phyloP scores from a whole-genome alignment of 495 filamentous ascomycete genomes.

The Podospora tetraspora region DNA sequence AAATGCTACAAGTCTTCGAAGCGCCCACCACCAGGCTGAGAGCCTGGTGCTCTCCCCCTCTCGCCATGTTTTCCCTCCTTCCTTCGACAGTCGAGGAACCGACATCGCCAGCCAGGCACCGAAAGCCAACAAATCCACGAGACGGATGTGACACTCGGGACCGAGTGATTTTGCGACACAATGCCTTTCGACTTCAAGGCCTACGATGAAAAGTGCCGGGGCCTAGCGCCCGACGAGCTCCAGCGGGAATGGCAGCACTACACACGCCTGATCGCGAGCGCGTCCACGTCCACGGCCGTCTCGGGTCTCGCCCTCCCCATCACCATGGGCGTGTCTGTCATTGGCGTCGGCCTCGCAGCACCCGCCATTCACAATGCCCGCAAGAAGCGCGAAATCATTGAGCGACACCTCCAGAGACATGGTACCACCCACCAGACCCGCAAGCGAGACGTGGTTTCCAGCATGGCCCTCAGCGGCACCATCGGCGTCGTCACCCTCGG shows the following conservation, averaged over 20 bases:
- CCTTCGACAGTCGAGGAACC: not conserved
- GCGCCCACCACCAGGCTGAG: not conserved
- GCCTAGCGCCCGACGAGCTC: constrained; percentile 22
- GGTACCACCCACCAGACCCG: constrained; percentile 25
- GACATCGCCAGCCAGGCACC: not conserved
- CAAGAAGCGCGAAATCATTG: constrained; percentile 33
- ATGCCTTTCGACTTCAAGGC: constrained; percentile 31
- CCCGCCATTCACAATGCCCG: constrained; percentile 32
- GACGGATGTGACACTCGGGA: not conserved
- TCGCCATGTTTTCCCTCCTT: not conserved
- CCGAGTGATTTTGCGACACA: not conserved
- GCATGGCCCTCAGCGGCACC: constrained; percentile 26
- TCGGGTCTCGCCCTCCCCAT: constrained; percentile 25
- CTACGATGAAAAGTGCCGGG: constrained; percentile 28
- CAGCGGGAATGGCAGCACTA: constrained; percentile 32
- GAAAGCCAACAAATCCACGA: too few relatives aligned
- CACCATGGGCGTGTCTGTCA: constrained; percentile 26
- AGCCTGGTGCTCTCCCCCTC: not conserved
- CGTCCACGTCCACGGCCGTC: constrained; percentile 28
- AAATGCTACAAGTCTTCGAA: not conserved
- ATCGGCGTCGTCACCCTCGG: constrained; percentile 26
- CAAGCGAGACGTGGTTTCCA: constrained; percentile 25
- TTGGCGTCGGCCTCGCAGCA: constrained; percentile 26
- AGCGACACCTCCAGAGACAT: constrained; percentile 23
- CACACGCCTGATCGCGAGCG: constrained; percentile 27